Percentiles rank a stretch among this genome's conserved stretches.
Conservation (phyloP, 345 rosid genomes). For the Reutealis trisperma region DNA sequence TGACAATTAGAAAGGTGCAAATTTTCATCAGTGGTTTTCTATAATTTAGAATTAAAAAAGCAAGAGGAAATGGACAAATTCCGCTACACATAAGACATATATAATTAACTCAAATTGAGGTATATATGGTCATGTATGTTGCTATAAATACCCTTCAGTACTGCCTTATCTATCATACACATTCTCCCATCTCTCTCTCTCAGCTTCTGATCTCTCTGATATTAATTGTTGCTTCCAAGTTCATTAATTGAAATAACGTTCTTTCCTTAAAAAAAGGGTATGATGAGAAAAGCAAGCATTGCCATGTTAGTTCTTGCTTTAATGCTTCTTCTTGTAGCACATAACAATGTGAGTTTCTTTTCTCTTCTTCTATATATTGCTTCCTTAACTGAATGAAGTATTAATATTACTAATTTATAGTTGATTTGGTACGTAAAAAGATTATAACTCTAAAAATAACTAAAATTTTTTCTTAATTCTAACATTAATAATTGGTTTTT, state of each 20-base stretch:
- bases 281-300: not conserved
- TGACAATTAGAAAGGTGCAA: no score
- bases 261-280: not conserved
- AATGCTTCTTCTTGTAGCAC: not conserved
- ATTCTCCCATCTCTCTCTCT: not conserved
- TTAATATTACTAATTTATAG: no score
- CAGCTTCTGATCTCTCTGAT: not conserved
- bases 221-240: not conserved
- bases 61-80: no score
- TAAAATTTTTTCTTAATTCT: no score
- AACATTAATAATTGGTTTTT: no score
- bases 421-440: no score
- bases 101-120: not conserved
- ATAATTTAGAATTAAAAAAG: no score
- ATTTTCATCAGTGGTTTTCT: no score
- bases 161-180: not conserved
- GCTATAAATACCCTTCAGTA: not conserved
- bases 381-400: no score
- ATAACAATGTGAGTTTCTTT: not conserved
- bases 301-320: slow-evolving; percentile 1
- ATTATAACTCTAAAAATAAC: no score
- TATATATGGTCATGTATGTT: no score
- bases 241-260: no score
- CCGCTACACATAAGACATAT: not conserved
- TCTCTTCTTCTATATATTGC: not conserved